These are phyloP conservation scores for Strigomonas culicis DNA, from an alignment of 208 protist species.

Conservation along the genomic window DNA sequence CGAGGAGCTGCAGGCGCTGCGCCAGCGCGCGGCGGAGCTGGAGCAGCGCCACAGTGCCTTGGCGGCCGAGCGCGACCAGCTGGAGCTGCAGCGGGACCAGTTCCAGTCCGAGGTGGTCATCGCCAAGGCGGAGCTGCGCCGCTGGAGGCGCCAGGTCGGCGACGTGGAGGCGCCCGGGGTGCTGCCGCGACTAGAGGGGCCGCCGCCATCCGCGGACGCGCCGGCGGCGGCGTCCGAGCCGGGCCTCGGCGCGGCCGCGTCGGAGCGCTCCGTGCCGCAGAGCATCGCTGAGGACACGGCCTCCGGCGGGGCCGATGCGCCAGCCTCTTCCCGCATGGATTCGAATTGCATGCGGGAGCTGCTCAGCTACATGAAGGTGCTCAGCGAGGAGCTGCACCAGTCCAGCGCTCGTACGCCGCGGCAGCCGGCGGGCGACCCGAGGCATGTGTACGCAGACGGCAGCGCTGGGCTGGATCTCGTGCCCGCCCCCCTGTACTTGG, in stretches of 20 bases:
- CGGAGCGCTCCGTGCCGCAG: neutral
- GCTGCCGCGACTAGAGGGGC: neutral
- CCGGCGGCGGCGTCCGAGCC: neutral
- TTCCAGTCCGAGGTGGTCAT: conserved; percentile 75
- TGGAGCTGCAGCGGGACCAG: conserved; percentile 55
- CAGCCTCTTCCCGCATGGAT: conserved; percentile 14
- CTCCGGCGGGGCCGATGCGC: neutral
- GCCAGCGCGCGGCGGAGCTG: conserved; percentile 37
- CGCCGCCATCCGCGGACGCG: neutral
- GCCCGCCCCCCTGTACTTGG: neutral
- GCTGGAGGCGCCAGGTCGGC: conserved; percentile 39
- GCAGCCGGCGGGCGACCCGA: neutral
- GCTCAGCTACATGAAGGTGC: conserved; percentile 54
- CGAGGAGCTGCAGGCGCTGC: conserved; percentile 42
- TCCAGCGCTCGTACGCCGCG: conserved; percentile 14
- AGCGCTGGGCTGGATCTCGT: neutral
- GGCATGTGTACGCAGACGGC: neutral
- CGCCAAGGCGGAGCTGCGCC: conserved; percentile 60
- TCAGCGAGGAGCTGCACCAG: conserved; percentile 57
- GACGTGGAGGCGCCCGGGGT: conserved; percentile 12
- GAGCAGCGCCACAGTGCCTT: conserved; percentile 35
- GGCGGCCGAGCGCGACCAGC: conserved; percentile 14
- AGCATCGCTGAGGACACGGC: neutral
- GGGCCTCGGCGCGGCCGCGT: neutral
- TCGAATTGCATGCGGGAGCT: conserved; percentile 38